These are phyloP conservation scores for Fusarium sacchari DNA, from an alignment of 2,329 filamentous ascomycete species.

Conservation along the genomic window DNA sequence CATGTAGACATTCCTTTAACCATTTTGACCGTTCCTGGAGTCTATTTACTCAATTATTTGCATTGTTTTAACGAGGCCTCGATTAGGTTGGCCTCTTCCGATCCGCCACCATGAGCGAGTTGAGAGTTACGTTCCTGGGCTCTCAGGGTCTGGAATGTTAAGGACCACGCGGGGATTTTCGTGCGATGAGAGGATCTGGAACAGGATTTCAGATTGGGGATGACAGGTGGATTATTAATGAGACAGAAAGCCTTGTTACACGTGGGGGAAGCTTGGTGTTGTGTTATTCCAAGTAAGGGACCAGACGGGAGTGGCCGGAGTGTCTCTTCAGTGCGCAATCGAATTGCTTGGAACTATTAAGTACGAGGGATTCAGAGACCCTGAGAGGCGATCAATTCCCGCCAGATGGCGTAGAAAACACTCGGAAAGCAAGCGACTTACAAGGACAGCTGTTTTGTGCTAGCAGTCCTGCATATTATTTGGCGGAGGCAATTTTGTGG, in stretches of 20 bases:
- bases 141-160: background rate
- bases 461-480: no score
- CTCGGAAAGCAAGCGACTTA: background rate
- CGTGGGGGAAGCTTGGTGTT: background rate
- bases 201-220: background rate
- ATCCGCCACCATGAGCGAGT: background rate
- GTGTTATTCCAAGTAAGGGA: background rate
- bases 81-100: background rate
- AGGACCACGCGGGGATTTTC: background rate
- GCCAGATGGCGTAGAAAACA: no score
- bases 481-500: no score
- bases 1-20: background rate
- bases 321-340: background rate
- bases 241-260: background rate
- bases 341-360: accelerated
- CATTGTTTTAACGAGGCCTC: accelerated
- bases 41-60: background rate
- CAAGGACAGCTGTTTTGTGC: background rate
- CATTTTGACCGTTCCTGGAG: background rate
- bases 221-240: background rate
- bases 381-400: accelerated
- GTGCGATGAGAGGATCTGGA: background rate
- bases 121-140: background rate
- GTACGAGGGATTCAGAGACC: accelerated
- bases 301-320: background rate